A percentile compares a stretch with the other conserved stretches of the same genome.
These are phyloP conservation scores for Tolypocladium tropicale DNA, from an alignment of 2,329 filamentous ascomycete species.

Conservation along the genomic window DNA sequence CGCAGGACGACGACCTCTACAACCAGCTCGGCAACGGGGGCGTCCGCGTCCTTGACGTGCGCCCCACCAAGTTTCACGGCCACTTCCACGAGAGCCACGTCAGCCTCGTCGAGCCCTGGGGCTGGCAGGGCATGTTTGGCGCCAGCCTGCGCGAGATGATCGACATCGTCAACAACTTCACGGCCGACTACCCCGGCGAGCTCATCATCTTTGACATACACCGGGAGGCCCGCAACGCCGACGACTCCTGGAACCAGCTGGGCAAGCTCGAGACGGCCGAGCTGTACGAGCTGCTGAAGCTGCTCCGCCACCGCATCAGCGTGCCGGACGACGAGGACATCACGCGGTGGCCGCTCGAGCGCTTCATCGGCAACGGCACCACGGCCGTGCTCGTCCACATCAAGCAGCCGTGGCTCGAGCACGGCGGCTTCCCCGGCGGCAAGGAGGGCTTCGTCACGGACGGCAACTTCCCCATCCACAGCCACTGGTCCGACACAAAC, in stretches of 20 bases:
- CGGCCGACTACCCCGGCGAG: conserved; percentile 17
- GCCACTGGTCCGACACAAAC: conserved; percentile 13
- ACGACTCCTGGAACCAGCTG: not conserved
- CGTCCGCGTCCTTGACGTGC: conserved; percentile 19
- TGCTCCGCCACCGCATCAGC: conserved; percentile 10
- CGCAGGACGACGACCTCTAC: conserved; percentile 10
- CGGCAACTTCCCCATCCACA: conserved; percentile 12
- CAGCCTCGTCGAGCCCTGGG: not conserved
- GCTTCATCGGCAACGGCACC: conserved; percentile 13
- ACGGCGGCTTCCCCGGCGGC: conserved; percentile 12
- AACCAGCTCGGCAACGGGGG: conserved; percentile 17
- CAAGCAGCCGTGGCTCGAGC: conserved; percentile 10
- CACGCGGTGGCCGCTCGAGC: conserved; percentile 12
- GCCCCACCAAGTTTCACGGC: conserved; percentile 5
- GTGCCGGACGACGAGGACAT: conserved; percentile 14
- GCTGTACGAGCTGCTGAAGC: conserved; percentile 12
- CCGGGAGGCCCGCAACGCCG: conserved; percentile 1
- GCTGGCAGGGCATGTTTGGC: conserved; percentile 15
- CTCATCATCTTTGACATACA: conserved; percentile 22
- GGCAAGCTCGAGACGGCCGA: not conserved
- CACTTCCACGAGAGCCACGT: conserved; percentile 13
- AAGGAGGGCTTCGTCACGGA: conserved; percentile 16
- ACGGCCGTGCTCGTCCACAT: conserved; percentile 19
- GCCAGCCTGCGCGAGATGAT: conserved; percentile 17
- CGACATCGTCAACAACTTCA: conserved; percentile 17